Evolutionary conservation across 805 yeast species (phyloP).

Genomic region (Starmerella powellii): DNA sequence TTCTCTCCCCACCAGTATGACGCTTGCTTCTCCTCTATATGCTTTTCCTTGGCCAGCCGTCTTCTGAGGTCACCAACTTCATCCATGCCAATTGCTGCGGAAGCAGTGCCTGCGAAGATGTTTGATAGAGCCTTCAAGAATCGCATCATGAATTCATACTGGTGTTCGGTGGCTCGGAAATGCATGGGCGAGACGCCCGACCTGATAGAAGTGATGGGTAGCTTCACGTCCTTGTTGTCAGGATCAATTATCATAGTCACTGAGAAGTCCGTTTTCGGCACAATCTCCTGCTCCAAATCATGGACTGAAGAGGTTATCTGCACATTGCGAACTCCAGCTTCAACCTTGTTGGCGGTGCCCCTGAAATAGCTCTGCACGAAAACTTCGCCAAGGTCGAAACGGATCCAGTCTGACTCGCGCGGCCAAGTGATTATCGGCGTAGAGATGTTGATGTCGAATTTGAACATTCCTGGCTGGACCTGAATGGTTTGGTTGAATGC

Average conservation of each 20-base stretch:
- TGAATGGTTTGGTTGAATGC: constrained; percentile 73
- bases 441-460: constrained; percentile 55
- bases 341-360: constrained; percentile 37
- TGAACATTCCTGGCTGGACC: constrained; percentile 47
- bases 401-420: constrained; percentile 43
- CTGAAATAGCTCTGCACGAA: constrained; percentile 51
- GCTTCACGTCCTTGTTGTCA: background rate
- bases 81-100: constrained; percentile 37
- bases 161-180: constrained; percentile 60
- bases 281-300: constrained; percentile 38
- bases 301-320: constrained; percentile 49
- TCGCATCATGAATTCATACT: constrained; percentile 45
- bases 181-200: constrained; percentile 56
- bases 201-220: constrained; percentile 33
- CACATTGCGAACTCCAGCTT: constrained; percentile 62
- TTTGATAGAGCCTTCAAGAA: constrained; percentile 44
- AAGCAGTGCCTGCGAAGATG: constrained; percentile 40
- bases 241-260: constrained; percentile 9
- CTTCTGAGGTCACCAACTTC: constrained; percentile 27
- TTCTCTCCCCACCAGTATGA: constrained; percentile 21
- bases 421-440: constrained; percentile 85
- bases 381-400: constrained; percentile 72
- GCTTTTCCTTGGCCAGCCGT: constrained; percentile 19
- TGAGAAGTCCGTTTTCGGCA: constrained; percentile 15
- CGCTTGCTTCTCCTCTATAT: constrained; percentile 14